Evolutionary conservation across 164 flowering plant genomes (phyloP).

Genomic region (Berberis vulgaris): DNA sequence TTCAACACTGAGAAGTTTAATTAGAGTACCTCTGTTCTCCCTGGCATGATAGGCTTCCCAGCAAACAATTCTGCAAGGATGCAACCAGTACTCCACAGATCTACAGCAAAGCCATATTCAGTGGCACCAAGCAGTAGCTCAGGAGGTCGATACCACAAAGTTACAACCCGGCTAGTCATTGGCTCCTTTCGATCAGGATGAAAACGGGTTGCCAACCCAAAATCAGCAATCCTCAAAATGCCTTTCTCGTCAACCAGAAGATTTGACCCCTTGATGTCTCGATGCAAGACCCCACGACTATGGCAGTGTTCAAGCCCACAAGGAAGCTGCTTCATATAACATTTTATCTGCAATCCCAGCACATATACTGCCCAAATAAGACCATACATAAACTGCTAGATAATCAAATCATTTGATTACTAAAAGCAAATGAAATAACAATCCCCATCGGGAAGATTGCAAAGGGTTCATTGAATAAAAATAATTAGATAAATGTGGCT

Average conservation of each 20-base stretch:
- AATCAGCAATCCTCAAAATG: slow-evolving; percentile 4
- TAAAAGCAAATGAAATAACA: too few species aligned
- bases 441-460: too few species aligned
- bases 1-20: background rate
- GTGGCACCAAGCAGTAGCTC: slow-evolving; percentile 7
- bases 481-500: too few species aligned
- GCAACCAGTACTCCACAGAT: slow-evolving; percentile 11
- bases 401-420: too few species aligned
- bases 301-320: slow-evolving; percentile 10
- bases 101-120: slow-evolving; percentile 9
- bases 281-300: slow-evolving; percentile 6
- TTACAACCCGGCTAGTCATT: slow-evolving; percentile 5
- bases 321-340: slow-evolving; percentile 8
- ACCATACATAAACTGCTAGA: too few species aligned
- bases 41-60: slow-evolving; percentile 3
- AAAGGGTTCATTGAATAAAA: too few species aligned
- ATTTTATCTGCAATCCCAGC: background rate
- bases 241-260: slow-evolving; percentile 4
- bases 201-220: slow-evolving; percentile 2
- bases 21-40: background rate
- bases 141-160: slow-evolving; percentile 9
- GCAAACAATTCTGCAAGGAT: slow-evolving; percentile 6
- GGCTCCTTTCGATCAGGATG: slow-evolving; percentile 1
- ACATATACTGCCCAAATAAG: too few species aligned
- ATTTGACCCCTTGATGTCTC: slow-evolving; percentile 7